Evolutionary conservation across 345 rosid species (phyloP), one percentile per base, ranked within the genome.

Genomic region (Camelina hispida): DNA sequence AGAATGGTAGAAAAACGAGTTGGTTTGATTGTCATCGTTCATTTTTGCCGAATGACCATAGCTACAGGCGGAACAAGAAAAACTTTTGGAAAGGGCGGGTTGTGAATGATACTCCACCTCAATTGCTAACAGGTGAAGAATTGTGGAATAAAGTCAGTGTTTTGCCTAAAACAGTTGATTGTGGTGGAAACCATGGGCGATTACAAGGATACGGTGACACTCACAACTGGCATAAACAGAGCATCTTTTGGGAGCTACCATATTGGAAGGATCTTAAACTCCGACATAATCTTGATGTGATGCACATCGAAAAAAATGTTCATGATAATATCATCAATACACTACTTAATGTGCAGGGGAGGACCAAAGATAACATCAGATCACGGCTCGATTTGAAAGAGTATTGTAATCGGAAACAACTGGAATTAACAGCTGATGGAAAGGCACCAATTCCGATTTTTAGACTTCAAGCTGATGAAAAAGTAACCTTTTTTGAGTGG

Each of bases 1-100:
- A 51, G n/a, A 50, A 51, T 10, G 60, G 59, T 12, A 66, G 59
- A 18, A 66, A 62, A 51, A 66, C 8, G 5, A 48, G 54, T 66
- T 66, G 46, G 71, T 66, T 66, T 66, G 47, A 66, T 66, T 66
- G 18, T 51, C 59, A 66, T 51, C 18, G 59, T 20, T 34, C 47
- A 13, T 66, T 66, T 35, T 18, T 66, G n/a, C 55, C 30, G 7
- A 34, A 34, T n/a, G 25, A 66, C 51, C 71, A 66, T 66, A 18
- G n/a, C 13, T 17, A 48, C 13, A 17, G 46, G n/a, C 18, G 34
- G 7, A 51, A 66, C 7, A 66, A 17, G 32, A 66, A 47, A 47
- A 5, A 13, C 10, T 64, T 64, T 64, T 25, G n/a, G 47, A 46
- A 15, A n/a, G 28, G 69, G 10, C 6, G 2, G 15, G n/a, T 46